A percentile compares a stretch with the other conserved stretches of the same genome.
These are phyloP conservation scores for Penicillium sp. DNA, from an alignment of 2,329 filamentous ascomycete species.

Conservation along the genomic window DNA sequence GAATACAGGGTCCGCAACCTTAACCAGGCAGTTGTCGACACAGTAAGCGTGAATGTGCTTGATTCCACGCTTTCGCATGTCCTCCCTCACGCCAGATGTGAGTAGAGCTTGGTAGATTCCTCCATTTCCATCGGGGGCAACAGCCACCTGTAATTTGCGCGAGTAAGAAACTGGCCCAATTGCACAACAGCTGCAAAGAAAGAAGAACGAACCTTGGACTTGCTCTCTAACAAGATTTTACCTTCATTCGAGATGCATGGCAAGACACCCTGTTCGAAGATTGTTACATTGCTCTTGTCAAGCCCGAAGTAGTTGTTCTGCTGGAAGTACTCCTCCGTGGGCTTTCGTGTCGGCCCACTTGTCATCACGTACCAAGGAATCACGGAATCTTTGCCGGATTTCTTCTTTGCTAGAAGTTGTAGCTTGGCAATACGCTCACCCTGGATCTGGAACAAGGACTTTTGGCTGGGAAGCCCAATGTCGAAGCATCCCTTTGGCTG, in stretches of 20 bases:
- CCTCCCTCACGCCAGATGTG: constrained; percentile 76
- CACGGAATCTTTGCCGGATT: constrained; percentile 64
- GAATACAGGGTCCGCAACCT: constrained; percentile 95
- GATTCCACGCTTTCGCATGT: constrained; percentile 88
- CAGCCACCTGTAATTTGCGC: constrained; percentile 65
- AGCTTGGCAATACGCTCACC: constrained; percentile 90
- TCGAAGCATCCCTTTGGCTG: constrained; percentile 97
- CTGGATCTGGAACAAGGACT: constrained; percentile 97
- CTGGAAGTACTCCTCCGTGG: constrained; percentile 92
- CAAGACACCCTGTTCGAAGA: constrained; percentile 96
- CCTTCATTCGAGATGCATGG: constrained; percentile 97
- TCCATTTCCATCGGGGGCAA: constrained; percentile 96
- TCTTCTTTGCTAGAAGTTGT: constrained; percentile 77
- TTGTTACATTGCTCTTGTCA: constrained; percentile 79
- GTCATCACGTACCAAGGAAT: constrained; percentile 99
- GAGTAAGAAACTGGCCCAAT: background rate
- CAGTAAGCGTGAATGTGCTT: constrained; percentile 97
- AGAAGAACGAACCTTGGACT: constrained; percentile 67
- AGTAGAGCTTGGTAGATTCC: constrained; percentile 94
- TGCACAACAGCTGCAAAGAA: background rate
- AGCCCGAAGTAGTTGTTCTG: constrained; percentile 91
- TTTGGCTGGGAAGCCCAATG: constrained; percentile 89
- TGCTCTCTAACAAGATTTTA: constrained; percentile 92
- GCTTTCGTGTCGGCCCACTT: constrained; percentile 86
- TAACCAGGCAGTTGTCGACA: constrained; percentile 98